Percentiles rank a stretch among this genome's conserved stretches.
Conservation (phyloP, 192 early-diverging fungal species). For the Dispira parvispora region DNA sequence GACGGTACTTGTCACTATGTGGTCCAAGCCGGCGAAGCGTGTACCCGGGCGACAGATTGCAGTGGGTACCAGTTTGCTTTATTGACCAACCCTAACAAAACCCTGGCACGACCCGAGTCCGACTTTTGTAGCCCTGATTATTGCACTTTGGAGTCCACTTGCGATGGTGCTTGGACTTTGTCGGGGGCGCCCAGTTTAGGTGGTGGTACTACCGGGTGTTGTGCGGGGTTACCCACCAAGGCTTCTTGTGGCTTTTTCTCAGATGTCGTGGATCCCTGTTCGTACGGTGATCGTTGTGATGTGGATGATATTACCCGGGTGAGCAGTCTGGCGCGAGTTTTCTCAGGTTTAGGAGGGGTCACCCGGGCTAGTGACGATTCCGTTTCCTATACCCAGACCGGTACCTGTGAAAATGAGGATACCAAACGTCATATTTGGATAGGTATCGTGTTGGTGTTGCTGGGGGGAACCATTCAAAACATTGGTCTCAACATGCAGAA, state of each 20-base stretch:
- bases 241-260: constrained; percentile 28
- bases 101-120: constrained; percentile 6
- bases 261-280: constrained; percentile 30
- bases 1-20: constrained; percentile 34
- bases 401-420: constrained; percentile 28
- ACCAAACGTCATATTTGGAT: constrained; percentile 44
- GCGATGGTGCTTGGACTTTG: constrained; percentile 40
- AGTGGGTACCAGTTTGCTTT: constrained; percentile 26
- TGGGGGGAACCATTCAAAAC: constrained; percentile 48
- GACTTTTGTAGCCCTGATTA: constrained; percentile 32
- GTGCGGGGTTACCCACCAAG: constrained; percentile 25
- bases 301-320: constrained; percentile 13
- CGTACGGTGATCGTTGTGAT: constrained; percentile 20
- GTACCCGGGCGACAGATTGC: constrained; percentile 30
- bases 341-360: neutral
- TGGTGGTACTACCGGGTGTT: constrained; percentile 24
- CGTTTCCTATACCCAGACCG: constrained; percentile 16
- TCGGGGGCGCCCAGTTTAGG: constrained; percentile 21
- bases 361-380: constrained; percentile 13
- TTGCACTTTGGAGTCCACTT: constrained; percentile 42
- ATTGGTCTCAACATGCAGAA: constrained; percentile 73
- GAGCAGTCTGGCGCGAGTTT: constrained; percentile 4
- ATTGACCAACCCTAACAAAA: constrained; percentile 16
- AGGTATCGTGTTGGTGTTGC: constrained; percentile 48
- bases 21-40: constrained; percentile 39